phyloP scores from a whole-genome alignment of 805 yeast genomes.

The Candida silvicultrix region DNA sequence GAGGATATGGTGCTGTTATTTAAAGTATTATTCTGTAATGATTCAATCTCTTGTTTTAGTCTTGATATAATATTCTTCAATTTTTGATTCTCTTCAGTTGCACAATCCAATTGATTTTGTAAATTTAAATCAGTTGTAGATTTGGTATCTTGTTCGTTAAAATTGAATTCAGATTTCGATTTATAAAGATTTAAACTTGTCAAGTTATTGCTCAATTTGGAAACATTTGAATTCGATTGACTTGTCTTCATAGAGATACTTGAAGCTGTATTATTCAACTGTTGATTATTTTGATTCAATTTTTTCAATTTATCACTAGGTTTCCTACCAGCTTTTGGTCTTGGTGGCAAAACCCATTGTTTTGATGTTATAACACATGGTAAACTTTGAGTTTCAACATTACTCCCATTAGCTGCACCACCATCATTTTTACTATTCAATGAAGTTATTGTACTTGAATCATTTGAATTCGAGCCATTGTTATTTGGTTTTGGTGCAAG shows the following conservation, averaged over 20 bases:
- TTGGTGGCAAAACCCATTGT: slow-evolving; percentile 78
- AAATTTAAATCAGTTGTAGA: slow-evolving; percentile 15
- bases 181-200: neutral
- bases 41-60: slow-evolving; percentile 32
- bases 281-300: slow-evolving; percentile 2
- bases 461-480: neutral
- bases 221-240: neutral
- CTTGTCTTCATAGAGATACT: slow-evolving; percentile 1
- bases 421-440: neutral
- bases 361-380: slow-evolving; percentile 44
- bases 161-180: neutral
- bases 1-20: no score
- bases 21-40: no score
- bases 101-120: slow-evolving; percentile 33
- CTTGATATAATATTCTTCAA: slow-evolving; percentile 34
- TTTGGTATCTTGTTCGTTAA: neutral
- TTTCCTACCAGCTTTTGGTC: slow-evolving; percentile 70
- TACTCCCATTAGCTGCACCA: neutral
- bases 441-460: neutral
- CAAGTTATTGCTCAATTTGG: neutral
- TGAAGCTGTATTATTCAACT: slow-evolving; percentile 1
- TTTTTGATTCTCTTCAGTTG: slow-evolving; percentile 37
- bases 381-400: neutral
- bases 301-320: slow-evolving; percentile 25
- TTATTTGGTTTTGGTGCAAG: slow-evolving; percentile 15